Evolutionary conservation across 2,329 filamentous ascomycete genomes (phyloP).

Genomic region (Phaeosphaeria sp.): DNA sequence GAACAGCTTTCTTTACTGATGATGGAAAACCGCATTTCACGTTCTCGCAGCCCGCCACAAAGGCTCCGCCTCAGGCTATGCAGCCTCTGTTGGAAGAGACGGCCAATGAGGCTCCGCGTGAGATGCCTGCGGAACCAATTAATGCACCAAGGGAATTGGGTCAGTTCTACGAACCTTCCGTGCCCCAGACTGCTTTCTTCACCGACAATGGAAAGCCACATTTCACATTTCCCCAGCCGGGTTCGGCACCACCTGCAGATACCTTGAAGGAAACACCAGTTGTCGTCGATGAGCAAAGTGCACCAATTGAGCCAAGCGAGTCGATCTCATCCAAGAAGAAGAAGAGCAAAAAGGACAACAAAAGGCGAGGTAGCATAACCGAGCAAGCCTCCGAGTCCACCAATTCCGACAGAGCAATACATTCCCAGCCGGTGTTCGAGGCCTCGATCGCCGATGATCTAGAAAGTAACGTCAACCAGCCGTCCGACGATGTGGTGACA

Average conservation of each 20-base stretch:
- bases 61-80: neutral
- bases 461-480: neutral
- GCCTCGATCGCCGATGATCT: neutral
- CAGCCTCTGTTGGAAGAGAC: neutral
- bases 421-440: neutral
- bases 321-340: neutral
- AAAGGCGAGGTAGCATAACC: conserved; percentile 1
- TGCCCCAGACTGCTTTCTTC: neutral
- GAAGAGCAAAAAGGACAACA: conserved; percentile 20
- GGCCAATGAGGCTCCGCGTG: neutral
- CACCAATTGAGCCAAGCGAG: conserved; percentile 1
- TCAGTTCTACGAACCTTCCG: neutral
- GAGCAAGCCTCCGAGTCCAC: conserved; percentile 3
- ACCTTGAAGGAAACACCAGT: neutral
- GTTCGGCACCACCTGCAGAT: neutral
- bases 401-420: neutral
- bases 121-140: neutral
- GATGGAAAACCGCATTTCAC: conserved; percentile 10
- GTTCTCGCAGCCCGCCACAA: neutral
- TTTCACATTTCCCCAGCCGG: neutral
- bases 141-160: neutral
- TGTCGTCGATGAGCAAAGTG: neutral
- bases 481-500: neutral
- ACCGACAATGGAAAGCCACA: conserved; percentile 1
- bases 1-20: conserved; percentile 12